A percentile compares a stretch with the other conserved stretches of the same genome.
Evolutionary conservation across 805 yeast species (phyloP).

Genomic region (Starmerella bombi): DNA sequence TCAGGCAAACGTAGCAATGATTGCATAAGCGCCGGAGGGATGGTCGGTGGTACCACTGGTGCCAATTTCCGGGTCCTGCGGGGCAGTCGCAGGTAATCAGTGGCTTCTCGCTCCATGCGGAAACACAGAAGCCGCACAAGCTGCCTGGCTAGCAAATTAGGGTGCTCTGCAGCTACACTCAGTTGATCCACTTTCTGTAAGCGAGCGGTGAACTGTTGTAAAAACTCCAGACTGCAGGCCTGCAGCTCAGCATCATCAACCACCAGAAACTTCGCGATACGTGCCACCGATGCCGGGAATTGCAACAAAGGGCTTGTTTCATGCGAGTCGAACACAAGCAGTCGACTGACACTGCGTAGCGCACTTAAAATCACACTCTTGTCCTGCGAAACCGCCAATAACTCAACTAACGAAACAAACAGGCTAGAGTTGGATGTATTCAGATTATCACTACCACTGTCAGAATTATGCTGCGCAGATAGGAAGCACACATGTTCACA

Average conservation of each 20-base stretch:
- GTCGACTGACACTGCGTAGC: constrained; percentile 64
- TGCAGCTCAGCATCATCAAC: constrained; percentile 58
- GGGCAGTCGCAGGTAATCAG: constrained; percentile 30
- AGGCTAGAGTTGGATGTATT: constrained; percentile 23
- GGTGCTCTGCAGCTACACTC: constrained; percentile 30
- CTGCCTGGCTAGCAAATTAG: constrained; percentile 35
- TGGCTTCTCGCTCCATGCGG: constrained; percentile 29
- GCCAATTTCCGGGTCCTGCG: constrained; percentile 41
- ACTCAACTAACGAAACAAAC: constrained; percentile 39
- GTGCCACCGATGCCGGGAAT: background rate
- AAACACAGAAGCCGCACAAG: constrained; percentile 50
- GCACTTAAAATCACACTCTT: constrained; percentile 55
- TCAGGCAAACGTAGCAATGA: constrained; percentile 57
- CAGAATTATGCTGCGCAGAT: background rate
- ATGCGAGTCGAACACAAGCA: constrained; percentile 44
- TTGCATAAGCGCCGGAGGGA: constrained; percentile 43
- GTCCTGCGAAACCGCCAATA: constrained; percentile 41
- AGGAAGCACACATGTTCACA: constrained; percentile 67
- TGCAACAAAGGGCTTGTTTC: constrained; percentile 10
- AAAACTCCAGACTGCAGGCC: constrained; percentile 61
- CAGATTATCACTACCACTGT: background rate
- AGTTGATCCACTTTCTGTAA: constrained; percentile 42
- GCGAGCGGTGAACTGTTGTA: constrained; percentile 67
- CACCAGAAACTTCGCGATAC: constrained; percentile 29
- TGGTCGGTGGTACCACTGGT: constrained; percentile 52